These are phyloP conservation scores for Globisporangium ultimum DNA, from an alignment of 352 stramenopile species.

Conservation along the genomic window DNA sequence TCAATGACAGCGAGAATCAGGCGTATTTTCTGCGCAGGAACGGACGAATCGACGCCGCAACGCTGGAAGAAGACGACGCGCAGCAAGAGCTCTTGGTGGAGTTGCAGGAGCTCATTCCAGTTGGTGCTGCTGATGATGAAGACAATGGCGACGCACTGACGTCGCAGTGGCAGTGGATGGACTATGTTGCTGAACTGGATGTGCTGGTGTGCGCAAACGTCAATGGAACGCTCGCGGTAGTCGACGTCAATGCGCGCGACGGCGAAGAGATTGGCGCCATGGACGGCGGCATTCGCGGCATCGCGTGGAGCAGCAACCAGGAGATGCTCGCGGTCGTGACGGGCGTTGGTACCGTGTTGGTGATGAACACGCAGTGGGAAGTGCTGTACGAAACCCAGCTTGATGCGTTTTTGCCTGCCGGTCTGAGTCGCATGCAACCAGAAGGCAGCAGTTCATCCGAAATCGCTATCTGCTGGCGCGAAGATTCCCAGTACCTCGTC, in stretches of 20 bases:
- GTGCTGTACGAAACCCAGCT: constrained; percentile 68
- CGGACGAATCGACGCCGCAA: constrained; percentile 28
- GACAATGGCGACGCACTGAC: neutral
- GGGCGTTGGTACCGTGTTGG: constrained; percentile 49
- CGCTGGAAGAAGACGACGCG: constrained; percentile 22
- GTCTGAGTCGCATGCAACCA: constrained; percentile 5
- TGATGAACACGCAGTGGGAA: constrained; percentile 80
- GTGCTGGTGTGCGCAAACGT: constrained; percentile 51
- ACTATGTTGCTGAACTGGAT: constrained; percentile 58
- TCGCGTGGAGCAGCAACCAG: constrained; percentile 71
- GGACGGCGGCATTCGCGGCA: constrained; percentile 50
- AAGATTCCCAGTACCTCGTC: constrained; percentile 65
- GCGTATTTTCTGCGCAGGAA: constrained; percentile 30
- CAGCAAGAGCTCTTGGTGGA: constrained; percentile 33
- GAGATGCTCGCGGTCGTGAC: constrained; percentile 66
- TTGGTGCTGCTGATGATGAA: constrained; percentile 2
- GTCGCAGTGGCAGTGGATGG: constrained; percentile 53
- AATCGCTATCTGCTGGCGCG: constrained; percentile 56
- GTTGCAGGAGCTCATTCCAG: constrained; percentile 20
- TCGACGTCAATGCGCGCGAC: constrained; percentile 43
- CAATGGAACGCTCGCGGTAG: constrained; percentile 39
- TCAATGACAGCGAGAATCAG: constrained; percentile 31
- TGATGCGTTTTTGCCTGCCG: constrained; percentile 25
- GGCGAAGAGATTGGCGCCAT: constrained; percentile 67
- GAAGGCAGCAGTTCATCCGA: neutral